phyloP scores from a whole-genome alignment of 139 green algal species.

The Picochlorum sp. region DNA sequence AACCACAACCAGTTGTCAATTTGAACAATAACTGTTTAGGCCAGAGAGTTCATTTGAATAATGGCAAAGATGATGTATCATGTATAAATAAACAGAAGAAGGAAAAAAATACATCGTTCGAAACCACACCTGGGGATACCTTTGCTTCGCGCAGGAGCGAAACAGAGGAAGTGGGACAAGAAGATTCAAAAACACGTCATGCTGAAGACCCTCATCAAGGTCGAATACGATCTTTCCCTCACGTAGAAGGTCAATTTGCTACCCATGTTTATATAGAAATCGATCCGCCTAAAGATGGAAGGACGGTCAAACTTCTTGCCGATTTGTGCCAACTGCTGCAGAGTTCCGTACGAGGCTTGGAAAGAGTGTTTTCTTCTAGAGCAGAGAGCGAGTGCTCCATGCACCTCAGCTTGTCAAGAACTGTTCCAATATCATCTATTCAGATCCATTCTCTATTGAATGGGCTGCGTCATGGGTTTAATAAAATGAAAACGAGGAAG shows the following conservation, averaged over 20 bases:
- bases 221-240: constrained; percentile 25
- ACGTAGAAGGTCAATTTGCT: constrained; percentile 28
- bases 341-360: background rate
- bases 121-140: no score
- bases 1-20: no score
- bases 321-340: no score
- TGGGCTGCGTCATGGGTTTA: background rate
- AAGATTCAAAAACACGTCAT: no score
- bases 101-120: no score
- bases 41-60: no score
- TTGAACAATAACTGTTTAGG: no score
- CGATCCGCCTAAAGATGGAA: background rate
- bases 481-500: background rate
- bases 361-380: background rate
- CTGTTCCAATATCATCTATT: background rate
- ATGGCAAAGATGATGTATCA: no score
- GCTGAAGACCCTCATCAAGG: constrained; percentile 4
- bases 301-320: no score
- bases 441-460: background rate
- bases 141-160: no score
- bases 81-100: no score
- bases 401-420: background rate
- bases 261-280: constrained; percentile 31
- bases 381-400: background rate
- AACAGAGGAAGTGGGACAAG: no score